These are phyloP conservation scores for Solanum chilense DNA, from an alignment of 257 asterid species.

Conservation along the genomic window DNA sequence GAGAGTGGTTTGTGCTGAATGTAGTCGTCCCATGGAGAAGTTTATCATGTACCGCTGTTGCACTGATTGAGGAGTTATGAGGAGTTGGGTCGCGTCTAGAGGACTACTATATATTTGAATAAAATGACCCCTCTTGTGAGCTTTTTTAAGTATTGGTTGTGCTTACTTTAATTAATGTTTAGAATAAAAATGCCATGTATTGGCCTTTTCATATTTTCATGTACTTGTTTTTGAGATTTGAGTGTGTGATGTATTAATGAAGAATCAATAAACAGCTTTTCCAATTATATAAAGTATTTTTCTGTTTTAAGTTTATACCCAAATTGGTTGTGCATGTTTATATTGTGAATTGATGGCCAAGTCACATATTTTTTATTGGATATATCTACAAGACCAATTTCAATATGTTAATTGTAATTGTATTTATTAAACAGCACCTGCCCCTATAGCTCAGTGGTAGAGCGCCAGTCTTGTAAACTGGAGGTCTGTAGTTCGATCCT, in stretches of 20 bases:
- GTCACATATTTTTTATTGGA: not conserved
- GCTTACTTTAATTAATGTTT: not conserved
- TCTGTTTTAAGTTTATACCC: not conserved
- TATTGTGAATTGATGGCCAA: not conserved
- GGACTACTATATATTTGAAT: not conserved
- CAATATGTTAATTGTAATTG: no score
- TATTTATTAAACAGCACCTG: fast-evolving
- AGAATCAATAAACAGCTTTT: not conserved
- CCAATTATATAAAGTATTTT: not conserved
- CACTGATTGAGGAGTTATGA: conserved; percentile 28
- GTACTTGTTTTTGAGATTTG: not conserved
- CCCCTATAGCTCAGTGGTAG: not conserved
- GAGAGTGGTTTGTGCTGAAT: conserved; percentile 63
- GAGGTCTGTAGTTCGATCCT: not conserved
- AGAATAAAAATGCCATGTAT: no score
- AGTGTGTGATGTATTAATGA: not conserved
- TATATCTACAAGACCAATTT: not conserved
- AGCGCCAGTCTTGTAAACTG: not conserved
- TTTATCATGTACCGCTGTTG: conserved; percentile 83
- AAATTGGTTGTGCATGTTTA: not conserved
- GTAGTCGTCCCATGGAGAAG: conserved; percentile 69
- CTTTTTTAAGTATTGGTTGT: not conserved
- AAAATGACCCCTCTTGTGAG: not conserved
- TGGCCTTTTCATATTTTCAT: not conserved
- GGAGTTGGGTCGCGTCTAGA: not conserved